These are phyloP conservation scores for Aquilaria yunnanensis DNA, from an alignment of 345 rosid species.

Conservation along the genomic window DNA sequence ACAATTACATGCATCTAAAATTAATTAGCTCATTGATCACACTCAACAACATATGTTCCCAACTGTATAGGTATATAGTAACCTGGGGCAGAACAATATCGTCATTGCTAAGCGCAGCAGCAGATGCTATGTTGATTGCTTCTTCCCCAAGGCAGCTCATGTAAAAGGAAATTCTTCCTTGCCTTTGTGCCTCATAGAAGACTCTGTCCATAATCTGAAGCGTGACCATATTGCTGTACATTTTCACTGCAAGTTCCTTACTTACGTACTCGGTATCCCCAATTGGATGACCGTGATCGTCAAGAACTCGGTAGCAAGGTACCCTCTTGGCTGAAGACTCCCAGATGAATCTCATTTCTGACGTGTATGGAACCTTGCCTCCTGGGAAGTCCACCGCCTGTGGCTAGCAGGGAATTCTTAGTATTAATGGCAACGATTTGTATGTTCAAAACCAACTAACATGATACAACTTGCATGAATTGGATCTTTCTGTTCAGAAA, in stretches of 20 bases:
- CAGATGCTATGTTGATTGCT: conserved; percentile 70
- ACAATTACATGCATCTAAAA: background rate
- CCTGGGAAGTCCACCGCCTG: conserved; percentile 77
- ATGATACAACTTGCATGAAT: too few relatives aligned
- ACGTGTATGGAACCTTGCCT: conserved; percentile 51
- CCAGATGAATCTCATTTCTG: conserved; percentile 44
- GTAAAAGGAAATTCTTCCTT: conserved; percentile 77
- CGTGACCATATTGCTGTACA: conserved; percentile 61
- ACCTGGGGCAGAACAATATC: conserved; percentile 74
- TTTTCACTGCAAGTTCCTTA: conserved; percentile 53
- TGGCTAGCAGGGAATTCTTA: too few relatives aligned
- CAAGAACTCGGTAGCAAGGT: conserved; percentile 62
- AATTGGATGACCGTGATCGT: conserved; percentile 35
- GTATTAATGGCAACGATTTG: too few relatives aligned
- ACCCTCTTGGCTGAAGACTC: conserved; percentile 33
- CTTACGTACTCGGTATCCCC: conserved; percentile 33
- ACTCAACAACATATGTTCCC: background rate
- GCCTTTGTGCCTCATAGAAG: conserved; percentile 77
- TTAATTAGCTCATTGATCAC: background rate
- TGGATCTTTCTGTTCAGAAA: too few relatives aligned
- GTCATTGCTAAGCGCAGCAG: conserved; percentile 60
- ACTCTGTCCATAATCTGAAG: conserved; percentile 71
- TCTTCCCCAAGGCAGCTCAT: conserved; percentile 66
- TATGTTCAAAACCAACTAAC: too few relatives aligned
- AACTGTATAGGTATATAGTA: background rate